Base-by-base conservation (phyloP, 2,329 filamentous ascomycete species). In the Rhynchosporium secalis region DNA sequence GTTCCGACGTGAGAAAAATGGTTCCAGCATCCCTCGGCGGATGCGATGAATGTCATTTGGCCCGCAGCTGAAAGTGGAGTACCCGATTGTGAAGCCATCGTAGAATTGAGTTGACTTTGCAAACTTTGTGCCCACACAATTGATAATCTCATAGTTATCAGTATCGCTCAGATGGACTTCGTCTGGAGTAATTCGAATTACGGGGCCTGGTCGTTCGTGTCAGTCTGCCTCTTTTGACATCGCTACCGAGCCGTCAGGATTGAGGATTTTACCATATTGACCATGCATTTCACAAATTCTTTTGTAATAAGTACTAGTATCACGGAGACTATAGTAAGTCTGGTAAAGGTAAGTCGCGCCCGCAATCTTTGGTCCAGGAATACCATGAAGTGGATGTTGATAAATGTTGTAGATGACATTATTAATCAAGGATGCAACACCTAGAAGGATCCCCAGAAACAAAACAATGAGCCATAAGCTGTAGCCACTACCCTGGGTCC, bases 141-240 rank as follows among this genome's bases (percentile, higher is more conserved):
- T 69, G 43, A 73, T 69, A 2, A 55, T 65, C 41, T 70, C 67
- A 52, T 72, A 70, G 60, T 71, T 65, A 7, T 66, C 65, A 1
- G 71, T 68, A 56, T 74, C 70, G 46, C 52, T 61, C 28, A 74
- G 65, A 40, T 70, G 68, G 31, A 74, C 45, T 57, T 74, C 70
- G 46, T 71, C 65, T 13, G 72, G 72, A 12, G 63, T 66, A 61
- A 73, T 72, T 15, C 72, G 71, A 55, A 73, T 63, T 15, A 74
- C 64, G 43, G 72, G 70, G 43, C 69, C 68, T 69, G 41, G 29
- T 33, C 9, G 29, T 51, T n/a, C 46, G n/a, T 59, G 26, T 52
- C n/a, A 60, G 43, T 20, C 15, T 47, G 6, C 20, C 4, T 43
- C 3, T n/a, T 4, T 43, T 43, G 41, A 43, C 41, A 15, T n/a